A percentile compares a stretch with the other conserved stretches of the same genome.
These are phyloP conservation scores for Dryas alaskensis DNA, from an alignment of 306 rosid species.

Conservation along the genomic window DNA sequence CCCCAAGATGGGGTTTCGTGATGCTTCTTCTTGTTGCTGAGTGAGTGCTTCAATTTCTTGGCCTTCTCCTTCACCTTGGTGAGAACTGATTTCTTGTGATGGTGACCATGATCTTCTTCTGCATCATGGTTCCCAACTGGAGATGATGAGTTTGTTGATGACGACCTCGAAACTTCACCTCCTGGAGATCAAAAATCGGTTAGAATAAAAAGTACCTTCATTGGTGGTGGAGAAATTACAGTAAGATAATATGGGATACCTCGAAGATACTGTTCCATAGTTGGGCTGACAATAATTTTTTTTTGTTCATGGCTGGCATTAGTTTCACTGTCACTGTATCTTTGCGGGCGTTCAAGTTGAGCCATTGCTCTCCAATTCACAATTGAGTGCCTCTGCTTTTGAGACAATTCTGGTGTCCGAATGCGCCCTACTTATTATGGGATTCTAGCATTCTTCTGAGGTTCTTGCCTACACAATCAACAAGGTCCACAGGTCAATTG, in stretches of 20 bases:
- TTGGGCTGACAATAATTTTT: slow-evolving; percentile 24
- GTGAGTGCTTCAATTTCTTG: slow-evolving; percentile 62
- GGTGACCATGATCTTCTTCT: slow-evolving; percentile 59
- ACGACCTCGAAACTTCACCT: slow-evolving; percentile 39
- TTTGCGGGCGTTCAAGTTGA: slow-evolving; percentile 54
- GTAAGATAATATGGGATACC: slow-evolving; percentile 41
- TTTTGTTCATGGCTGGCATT: background rate
- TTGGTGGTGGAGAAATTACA: background rate
- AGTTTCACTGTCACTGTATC: slow-evolving; percentile 32
- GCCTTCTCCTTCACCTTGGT: slow-evolving; percentile 89
- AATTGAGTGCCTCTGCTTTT: slow-evolving; percentile 15
- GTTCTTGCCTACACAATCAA: slow-evolving; percentile 39
- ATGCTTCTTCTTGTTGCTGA: slow-evolving; percentile 69
- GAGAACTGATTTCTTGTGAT: slow-evolving; percentile 84
- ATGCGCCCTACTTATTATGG: slow-evolving; percentile 21
- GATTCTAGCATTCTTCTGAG: slow-evolving; percentile 33
- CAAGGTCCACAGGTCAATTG: slow-evolving; percentile 25
- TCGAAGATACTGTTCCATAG: slow-evolving; percentile 67
- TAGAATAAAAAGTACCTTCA: background rate
- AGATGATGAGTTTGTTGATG: slow-evolving; percentile 33
- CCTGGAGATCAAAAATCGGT: slow-evolving; percentile 24
- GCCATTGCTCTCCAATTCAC: slow-evolving; percentile 42
- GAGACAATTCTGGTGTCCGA: slow-evolving; percentile 23
- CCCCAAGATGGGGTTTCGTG: slow-evolving; percentile 41
- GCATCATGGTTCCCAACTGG: slow-evolving; percentile 39